phyloP scores from a whole-genome alignment of 345 rosid genomes.

The Populus pruinosa region DNA sequence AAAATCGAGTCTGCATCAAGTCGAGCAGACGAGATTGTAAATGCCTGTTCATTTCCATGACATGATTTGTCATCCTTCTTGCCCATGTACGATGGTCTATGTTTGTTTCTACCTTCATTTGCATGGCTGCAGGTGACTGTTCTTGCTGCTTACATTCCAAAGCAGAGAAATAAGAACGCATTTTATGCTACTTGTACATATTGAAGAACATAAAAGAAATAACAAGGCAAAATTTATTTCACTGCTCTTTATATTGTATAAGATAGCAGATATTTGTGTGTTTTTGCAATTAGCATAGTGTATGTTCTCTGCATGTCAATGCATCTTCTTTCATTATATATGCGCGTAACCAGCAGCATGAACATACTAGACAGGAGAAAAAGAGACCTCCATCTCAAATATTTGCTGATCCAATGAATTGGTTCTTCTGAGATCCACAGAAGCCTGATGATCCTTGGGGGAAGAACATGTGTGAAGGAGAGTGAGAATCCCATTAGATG shows the following conservation, averaged over 20 bases:
- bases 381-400: constrained; percentile 40
- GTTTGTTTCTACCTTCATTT: constrained; percentile 38
- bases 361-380: not conserved
- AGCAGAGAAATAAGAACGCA: constrained; percentile 2
- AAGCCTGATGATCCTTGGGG: constrained; percentile 14
- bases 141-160: constrained; percentile 30
- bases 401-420: constrained; percentile 22
- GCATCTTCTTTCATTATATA: not conserved
- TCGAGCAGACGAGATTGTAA: constrained; percentile 44
- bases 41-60: constrained; percentile 45
- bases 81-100: constrained; percentile 35
- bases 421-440: constrained; percentile 11
- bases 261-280: not conserved
- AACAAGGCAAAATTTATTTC: not conserved
- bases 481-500: constrained; percentile 18
- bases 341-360: not conserved
- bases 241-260: not conserved
- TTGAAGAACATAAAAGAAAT: not conserved
- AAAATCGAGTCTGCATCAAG: constrained; percentile 35
- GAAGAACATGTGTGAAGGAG: constrained; percentile 15
- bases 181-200: not conserved
- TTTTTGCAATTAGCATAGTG: not conserved
- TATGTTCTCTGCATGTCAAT: not conserved
- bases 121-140: constrained; percentile 33
- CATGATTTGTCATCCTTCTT: constrained; percentile 39